Evolutionary conservation across 805 yeast species (phyloP).

Genomic region (Peterozyma xylosa): DNA sequence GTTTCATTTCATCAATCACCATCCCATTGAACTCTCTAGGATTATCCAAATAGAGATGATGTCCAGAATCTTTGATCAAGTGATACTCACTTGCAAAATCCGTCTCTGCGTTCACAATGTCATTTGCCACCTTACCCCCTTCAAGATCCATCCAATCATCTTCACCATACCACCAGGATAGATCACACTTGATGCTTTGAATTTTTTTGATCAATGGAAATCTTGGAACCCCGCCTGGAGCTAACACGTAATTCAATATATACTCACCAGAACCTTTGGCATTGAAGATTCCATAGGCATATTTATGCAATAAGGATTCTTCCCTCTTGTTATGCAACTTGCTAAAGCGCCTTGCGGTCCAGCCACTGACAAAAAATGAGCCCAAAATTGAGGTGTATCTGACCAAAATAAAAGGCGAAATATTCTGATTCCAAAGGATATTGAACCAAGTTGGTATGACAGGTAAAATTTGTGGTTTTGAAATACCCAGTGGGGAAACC

Average conservation of each 20-base stretch:
- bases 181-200: constrained; percentile 45
- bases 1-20: constrained; percentile 44
- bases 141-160: constrained; percentile 53
- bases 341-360: constrained; percentile 81
- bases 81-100: constrained; percentile 12
- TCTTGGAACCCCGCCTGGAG: constrained; percentile 89
- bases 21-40: constrained; percentile 42
- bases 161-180: constrained; percentile 83
- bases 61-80: constrained; percentile 54
- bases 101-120: constrained; percentile 24
- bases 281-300: constrained; percentile 78
- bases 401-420: constrained; percentile 80
- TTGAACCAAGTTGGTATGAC: constrained; percentile 71
- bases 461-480: constrained; percentile 34
- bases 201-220: constrained; percentile 56
- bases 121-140: constrained; percentile 37
- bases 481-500: constrained; percentile 87
- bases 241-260: constrained; percentile 72
- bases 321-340: constrained; percentile 36
- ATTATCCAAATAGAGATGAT: constrained; percentile 74
- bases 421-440: constrained; percentile 67
- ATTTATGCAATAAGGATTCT: constrained; percentile 56
- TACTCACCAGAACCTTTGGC: constrained; percentile 92
- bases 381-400: constrained; percentile 78
- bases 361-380: constrained; percentile 77